Evolutionary conservation across 225 moss, liverwort and hornwort species (phyloP).

Genomic region (Pseudisothecium myosuroides): DNA sequence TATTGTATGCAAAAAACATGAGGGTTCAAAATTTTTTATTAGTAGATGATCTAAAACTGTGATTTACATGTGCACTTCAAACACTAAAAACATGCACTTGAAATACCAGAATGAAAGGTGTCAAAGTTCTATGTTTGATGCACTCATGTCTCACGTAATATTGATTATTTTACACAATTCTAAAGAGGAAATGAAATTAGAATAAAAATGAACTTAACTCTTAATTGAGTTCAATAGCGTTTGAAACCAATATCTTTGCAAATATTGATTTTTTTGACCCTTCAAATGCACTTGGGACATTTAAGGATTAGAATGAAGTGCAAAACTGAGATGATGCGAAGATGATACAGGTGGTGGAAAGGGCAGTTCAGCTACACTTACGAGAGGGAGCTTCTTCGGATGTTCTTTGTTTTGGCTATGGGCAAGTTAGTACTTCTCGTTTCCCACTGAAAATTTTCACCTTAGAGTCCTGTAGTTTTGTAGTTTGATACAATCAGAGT

Average conservation of each 20-base stretch:
- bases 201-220: neutral
- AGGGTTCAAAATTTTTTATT: neutral
- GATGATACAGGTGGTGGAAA: slow-evolving; percentile 73
- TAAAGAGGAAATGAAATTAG: neutral
- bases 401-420: slow-evolving; percentile 92
- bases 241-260: neutral
- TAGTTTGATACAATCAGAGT: neutral
- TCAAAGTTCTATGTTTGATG: neutral
- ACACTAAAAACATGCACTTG: neutral
- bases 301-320: neutral
- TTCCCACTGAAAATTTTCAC: neutral
- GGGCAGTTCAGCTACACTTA: slow-evolving; percentile 77
- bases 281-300: neutral
- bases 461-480: neutral
- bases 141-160: too few species aligned
- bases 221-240: neutral
- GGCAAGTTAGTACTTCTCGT: slow-evolving; percentile 7
- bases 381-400: slow-evolving; percentile 58
- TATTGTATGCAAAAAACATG: neutral
- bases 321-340: neutral
- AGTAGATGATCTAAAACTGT: neutral
- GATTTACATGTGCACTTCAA: too few species aligned
- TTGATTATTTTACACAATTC: neutral
- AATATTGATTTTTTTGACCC: neutral
- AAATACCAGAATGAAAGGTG: neutral